Conservation (phyloP, 139 green algal genomes). For the Chlorella sp. region DNA sequence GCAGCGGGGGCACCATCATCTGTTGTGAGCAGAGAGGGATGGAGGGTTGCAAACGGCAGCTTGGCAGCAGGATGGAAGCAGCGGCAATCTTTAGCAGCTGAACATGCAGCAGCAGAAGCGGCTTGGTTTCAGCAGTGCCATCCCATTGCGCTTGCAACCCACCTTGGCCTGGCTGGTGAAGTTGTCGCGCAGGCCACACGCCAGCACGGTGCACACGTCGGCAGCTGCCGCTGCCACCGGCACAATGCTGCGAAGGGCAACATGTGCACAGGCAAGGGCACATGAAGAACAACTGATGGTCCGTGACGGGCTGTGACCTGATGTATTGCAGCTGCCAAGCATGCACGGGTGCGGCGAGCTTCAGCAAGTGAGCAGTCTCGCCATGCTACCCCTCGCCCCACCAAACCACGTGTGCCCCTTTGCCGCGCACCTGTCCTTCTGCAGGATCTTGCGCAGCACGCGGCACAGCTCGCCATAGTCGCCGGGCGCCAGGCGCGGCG, state of each 20-base stretch:
- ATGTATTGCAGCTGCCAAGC: too few species aligned
- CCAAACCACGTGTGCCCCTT: too few species aligned
- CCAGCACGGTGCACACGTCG: slow-evolving; percentile 25
- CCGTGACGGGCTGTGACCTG: too few species aligned
- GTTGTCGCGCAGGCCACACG: slow-evolving; percentile 67
- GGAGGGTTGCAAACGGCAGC: not conserved
- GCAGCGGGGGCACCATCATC: slow-evolving; percentile 55
- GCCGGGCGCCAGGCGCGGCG: slow-evolving; percentile 41
- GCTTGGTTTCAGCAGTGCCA: too few species aligned
- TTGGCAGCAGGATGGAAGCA: too few species aligned
- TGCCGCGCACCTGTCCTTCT: slow-evolving; percentile 70
- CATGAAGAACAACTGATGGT: too few species aligned
- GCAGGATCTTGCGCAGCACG: slow-evolving; percentile 86
- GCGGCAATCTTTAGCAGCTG: not conserved
- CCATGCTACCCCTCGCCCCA: too few species aligned
- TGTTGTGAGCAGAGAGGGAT: too few species aligned
- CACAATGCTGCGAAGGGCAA: slow-evolving; percentile 65
- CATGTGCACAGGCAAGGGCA: too few species aligned
- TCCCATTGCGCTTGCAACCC: too few species aligned
- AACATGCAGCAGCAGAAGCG: not conserved
- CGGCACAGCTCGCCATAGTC: slow-evolving; percentile 53
- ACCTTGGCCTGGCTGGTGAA: slow-evolving; percentile 65
- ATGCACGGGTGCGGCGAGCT: too few species aligned
- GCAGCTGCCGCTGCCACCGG: slow-evolving; percentile 77
- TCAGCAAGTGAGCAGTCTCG: too few species aligned